These are phyloP conservation scores for Actinomucor elegans DNA, from an alignment of 371 early-diverging fungal species.

Conservation along the genomic window DNA sequence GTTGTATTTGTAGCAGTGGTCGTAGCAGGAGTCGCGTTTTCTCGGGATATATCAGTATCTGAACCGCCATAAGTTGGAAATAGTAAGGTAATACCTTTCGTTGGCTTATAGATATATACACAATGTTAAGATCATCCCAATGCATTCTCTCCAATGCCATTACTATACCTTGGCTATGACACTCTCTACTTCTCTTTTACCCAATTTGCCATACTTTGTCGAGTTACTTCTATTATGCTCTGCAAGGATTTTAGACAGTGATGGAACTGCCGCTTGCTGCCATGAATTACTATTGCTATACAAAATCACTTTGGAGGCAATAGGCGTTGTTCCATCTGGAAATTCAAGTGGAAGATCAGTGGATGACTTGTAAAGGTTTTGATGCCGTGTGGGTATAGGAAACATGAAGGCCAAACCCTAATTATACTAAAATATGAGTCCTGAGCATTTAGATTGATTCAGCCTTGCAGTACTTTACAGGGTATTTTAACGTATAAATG, in stretches of 20 bases:
- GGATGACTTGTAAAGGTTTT: conserved; percentile 46
- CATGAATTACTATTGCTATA: conserved; percentile 50
- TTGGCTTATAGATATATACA: conserved; percentile 36
- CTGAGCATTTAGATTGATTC: no score
- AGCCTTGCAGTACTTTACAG: no score
- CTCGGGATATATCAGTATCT: conserved; percentile 20
- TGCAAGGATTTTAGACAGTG: conserved; percentile 42
- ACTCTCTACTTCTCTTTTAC: conserved; percentile 46
- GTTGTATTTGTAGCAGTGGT: not conserved
- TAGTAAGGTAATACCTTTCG: conserved; percentile 31
- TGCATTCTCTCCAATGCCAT: no score
- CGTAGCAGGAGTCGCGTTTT: not conserved
- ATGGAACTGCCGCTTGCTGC: conserved; percentile 48
- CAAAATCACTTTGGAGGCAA: conserved; percentile 62
- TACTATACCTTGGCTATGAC: conserved; percentile 55
- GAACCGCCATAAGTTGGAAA: conserved; percentile 35
- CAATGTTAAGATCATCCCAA: no score
- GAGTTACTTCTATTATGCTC: conserved; percentile 42
- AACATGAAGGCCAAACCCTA: conserved; percentile 75
- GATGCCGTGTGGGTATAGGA: conserved; percentile 65
- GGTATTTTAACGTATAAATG: conserved; percentile 68
- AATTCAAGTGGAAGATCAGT: conserved; percentile 69
- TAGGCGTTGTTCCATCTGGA: conserved; percentile 78
- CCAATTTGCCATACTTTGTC: conserved; percentile 34
- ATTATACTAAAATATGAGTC: no score